Evolutionary conservation across 1,284 basidiomycete genomes (phyloP), one percentile per base, ranked within the genome.

Genomic region (Volvariella surrecta): DNA sequence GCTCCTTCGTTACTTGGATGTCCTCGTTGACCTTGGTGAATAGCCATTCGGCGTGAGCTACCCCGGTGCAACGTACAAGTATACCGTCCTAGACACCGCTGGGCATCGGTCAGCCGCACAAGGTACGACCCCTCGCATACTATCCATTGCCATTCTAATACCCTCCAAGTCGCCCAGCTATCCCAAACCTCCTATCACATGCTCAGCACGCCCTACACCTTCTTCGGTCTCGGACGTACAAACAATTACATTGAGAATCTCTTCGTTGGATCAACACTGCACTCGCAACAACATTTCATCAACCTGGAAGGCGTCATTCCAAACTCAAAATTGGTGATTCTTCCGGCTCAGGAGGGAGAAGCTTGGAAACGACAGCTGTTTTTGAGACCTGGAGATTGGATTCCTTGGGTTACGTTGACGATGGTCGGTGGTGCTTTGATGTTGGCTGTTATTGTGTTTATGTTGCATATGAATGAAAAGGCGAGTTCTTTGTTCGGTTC

Each of bases 161-260:
- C 20, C 10, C 3, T n/a, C n/a, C n/a, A 55, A 90, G 92, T 95
- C 21, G 84, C 82, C 1, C 96, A 99, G 62, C 77, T 97, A 3
- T 84, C 95, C 1, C 93, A 96, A 59, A 90, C 90, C 1, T 78
- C 84, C 0, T 98, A 98, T 57, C 86, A 95, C 40, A 72, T 93
- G 7, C 76, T 99, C 8, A 76, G 84, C 40, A 86, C 90, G 1
- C 95, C 96, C 0, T 97, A 97, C 58, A 80, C 90, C 2, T 97
- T 94, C 73, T 91, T 99, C 57, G 96, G 96, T 0, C 80, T 99
- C 2, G 96, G 96, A 0, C 79, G 96, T 35, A 99, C 95, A n/a
- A 99, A 99, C 67, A 99, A 99, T 62, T 99, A 99, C 64, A 91
- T 99, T 56, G 96, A 99, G 70, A 94, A 93, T 58, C 73, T 96